Evolutionary conservation across 352 stramenopile species (phyloP).

Genomic region (Plasmopara halstedii): DNA sequence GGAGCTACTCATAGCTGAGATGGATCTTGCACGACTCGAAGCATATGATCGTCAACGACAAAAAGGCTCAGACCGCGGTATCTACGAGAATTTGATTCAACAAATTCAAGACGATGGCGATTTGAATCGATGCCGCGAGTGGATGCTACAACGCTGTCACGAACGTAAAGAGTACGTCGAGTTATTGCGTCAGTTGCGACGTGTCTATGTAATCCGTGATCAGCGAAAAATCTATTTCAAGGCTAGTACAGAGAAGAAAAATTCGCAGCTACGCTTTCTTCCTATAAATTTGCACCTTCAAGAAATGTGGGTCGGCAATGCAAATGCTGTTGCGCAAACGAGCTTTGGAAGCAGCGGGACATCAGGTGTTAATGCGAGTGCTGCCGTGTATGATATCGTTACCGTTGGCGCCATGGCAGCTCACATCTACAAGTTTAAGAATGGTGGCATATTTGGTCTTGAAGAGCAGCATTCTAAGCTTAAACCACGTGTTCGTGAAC

Average conservation of each 20-base stretch:
- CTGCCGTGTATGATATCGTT: conserved; percentile 74
- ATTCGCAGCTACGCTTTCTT: conserved; percentile 63
- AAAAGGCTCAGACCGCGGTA: conserved; percentile 71
- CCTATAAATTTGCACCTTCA: conserved; percentile 83
- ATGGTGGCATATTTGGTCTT: conserved; percentile 67
- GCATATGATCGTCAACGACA: conserved; percentile 69
- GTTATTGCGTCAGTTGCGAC: conserved; percentile 49
- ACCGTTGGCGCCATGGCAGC: conserved; percentile 82
- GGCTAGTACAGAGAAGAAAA: conserved; percentile 82
- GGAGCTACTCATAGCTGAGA: conserved; percentile 62
- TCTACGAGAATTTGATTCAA: conserved; percentile 86
- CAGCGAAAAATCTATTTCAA: conserved; percentile 81
- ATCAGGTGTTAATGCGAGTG: conserved; percentile 21
- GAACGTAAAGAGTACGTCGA: conserved; percentile 67
- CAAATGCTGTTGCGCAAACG: conserved; percentile 30
- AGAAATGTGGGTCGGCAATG: conserved; percentile 79
- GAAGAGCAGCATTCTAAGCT: conserved; percentile 68
- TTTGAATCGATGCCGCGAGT: conserved; percentile 74
- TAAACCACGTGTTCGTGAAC: conserved; percentile 49
- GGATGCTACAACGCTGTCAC: conserved; percentile 67
- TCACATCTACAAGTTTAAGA: conserved; percentile 87
- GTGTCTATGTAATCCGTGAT: conserved; percentile 61
- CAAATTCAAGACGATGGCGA: conserved; percentile 85
- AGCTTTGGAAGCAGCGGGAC: conserved; percentile 23
- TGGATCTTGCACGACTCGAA: conserved; percentile 67